Base-by-base conservation (phyloP, 768 basidiomycete species). In the Roridomyces roridus region DNA sequence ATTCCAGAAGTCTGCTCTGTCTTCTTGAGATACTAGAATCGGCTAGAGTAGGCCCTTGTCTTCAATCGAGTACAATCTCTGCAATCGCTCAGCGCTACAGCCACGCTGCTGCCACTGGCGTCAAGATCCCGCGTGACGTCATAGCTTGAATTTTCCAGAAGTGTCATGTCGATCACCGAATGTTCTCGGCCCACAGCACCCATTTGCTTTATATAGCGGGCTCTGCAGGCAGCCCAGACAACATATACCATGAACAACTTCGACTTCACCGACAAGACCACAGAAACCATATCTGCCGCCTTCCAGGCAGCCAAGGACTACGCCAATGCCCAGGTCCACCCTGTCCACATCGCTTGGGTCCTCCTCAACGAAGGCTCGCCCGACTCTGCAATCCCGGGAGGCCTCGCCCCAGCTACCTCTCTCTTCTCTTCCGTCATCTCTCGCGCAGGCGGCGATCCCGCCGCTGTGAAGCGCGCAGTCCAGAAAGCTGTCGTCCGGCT, bases 231-330 rank as follows among this genome's bases (percentile, higher is more conserved):
- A n/a, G n/a, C n/a, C n/a, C n/a, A n/a, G n/a, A n/a, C n/a, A n/a
- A n/a, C n/a, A n/a, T n/a, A 37, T 23, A 71, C 46, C 64, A 85
- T 83, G 81, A 76, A 79, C 57, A 85, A 85, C 73, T 75, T 91
- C 59, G 89, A 96, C 63, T 90, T 95, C 65, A 96, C 94, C 25
- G 92, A 96, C 72, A 93, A 90, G 70, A 83, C 94, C 12, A 81
- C 85, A 66, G 81, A 88, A 64, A 80, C 87, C 24, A 67, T 96
- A 50, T 73, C 84, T 51, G 84, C 85, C 46, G 88, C 94, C 2
- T 71, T 92, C 50, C 91, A 93, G 65, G 80, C 89, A 39, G 92
- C 94, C 11, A 92, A 86, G 68, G 92, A 96, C 72, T 85, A 93
- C 68, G 81, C 90, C 89, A 47, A 45, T 48, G 43, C 47, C 56